Evolutionary conservation across 2,329 filamentous ascomycete species (phyloP).

Genomic region (Huntiella decipiens): DNA sequence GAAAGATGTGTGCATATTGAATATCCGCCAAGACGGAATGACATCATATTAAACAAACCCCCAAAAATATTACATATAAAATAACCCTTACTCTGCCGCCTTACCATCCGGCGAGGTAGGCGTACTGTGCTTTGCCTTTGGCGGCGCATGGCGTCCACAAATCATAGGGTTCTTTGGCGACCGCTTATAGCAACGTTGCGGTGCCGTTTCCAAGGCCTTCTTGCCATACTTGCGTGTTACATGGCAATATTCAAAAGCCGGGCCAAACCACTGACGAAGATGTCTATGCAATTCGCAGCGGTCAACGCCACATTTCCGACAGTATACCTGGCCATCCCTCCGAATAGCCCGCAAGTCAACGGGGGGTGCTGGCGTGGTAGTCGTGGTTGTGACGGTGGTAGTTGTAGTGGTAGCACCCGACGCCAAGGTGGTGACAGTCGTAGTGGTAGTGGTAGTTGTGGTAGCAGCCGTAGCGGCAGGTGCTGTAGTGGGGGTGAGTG

Average conservation of each 20-base stretch:
- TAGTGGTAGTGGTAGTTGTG: constrained; percentile 1
- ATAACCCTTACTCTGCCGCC: too few species aligned
- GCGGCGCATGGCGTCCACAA: constrained; percentile 32
- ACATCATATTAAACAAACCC: too few species aligned
- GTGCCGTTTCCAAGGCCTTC: constrained; percentile 26
- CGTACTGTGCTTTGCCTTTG: constrained; percentile 7
- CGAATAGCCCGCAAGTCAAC: constrained; percentile 27
- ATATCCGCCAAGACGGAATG: too few species aligned
- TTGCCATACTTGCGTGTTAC: constrained; percentile 38
- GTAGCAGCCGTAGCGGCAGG: constrained; percentile 8
- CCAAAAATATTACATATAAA: too few species aligned
- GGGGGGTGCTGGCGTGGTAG: constrained; percentile 8
- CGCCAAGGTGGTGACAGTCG: neutral
- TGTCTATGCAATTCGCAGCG: constrained; percentile 46
- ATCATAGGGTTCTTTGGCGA: constrained; percentile 38
- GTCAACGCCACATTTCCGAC: constrained; percentile 40
- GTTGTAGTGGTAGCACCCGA: constrained; percentile 3
- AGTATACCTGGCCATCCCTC: constrained; percentile 40
- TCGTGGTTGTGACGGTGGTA: constrained; percentile 9
- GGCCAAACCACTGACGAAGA: constrained; percentile 39
- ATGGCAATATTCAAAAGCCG: constrained; percentile 38
- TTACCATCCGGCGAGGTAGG: constrained; percentile 2
- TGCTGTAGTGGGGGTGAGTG: constrained; percentile 2
- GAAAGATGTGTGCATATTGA: too few species aligned
- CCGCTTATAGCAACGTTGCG: constrained; percentile 36